These are phyloP conservation scores for Loxodes magnus DNA, from an alignment of 73 alveolate species.

Conservation along the genomic window DNA sequence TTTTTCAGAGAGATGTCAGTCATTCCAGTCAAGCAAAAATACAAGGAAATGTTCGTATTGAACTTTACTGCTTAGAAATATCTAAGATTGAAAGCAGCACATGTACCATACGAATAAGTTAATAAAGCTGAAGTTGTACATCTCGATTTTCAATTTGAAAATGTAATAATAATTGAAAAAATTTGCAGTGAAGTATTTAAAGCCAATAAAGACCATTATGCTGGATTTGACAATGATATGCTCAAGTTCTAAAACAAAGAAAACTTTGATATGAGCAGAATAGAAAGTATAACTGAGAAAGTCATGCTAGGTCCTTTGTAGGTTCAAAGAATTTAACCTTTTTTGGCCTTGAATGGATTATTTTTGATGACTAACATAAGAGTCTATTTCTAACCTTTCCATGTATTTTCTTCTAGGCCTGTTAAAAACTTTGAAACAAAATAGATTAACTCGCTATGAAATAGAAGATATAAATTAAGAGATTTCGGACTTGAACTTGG, in stretches of 20 bases:
- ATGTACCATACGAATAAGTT: not conserved
- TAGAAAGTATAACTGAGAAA: slow-evolving; percentile 83
- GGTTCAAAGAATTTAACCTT: slow-evolving; percentile 84
- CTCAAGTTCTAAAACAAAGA: slow-evolving; percentile 16
- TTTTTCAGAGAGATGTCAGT: slow-evolving; percentile 25
- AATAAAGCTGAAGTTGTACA: not conserved
- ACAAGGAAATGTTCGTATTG: not conserved
- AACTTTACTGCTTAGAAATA: too few species aligned
- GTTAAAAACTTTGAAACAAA: slow-evolving; percentile 62
- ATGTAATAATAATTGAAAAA: not conserved
- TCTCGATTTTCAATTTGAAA: slow-evolving; percentile 5
- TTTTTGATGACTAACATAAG: slow-evolving; percentile 79
- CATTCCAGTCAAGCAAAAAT: slow-evolving; percentile 15
- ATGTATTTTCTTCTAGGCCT: slow-evolving; percentile 71
- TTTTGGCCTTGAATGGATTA: slow-evolving; percentile 73
- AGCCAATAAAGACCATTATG: slow-evolving; percentile 1
- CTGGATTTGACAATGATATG: slow-evolving; percentile 18
- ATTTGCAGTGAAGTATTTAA: slow-evolving; percentile 1
- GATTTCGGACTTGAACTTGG: slow-evolving; percentile 88
- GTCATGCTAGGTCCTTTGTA: slow-evolving; percentile 53
- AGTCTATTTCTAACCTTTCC: slow-evolving; percentile 87
- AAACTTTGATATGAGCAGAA: slow-evolving; percentile 80
- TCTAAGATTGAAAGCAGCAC: not conserved
- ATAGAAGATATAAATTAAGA: slow-evolving; percentile 76
- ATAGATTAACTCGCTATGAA: slow-evolving; percentile 57